Evolutionary conservation across 176 grass and related monocot species (phyloP), one percentile per base, ranked within the genome.

Genomic region (Carex littledalei): DNA sequence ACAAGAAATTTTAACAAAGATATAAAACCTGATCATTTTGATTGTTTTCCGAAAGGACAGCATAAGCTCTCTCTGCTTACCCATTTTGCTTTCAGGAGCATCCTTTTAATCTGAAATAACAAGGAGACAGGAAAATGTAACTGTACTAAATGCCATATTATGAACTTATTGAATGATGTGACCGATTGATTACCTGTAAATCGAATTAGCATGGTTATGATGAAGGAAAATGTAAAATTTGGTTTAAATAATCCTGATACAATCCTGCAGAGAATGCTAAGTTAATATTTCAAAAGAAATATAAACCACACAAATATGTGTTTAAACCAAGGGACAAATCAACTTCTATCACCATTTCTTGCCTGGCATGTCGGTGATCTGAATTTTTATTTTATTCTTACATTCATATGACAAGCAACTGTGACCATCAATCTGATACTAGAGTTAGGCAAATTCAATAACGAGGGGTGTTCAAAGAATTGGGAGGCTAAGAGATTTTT

Each of bases 21-120:
- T 53, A 78, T 2, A 8, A 35, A 91, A 98, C 93, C 91, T 98
- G 96, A 90, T 98, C 93, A 86, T 92, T 88, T 65, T 93, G 93
- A 70, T 84, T 95, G 37, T 69, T 86, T 84, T 95, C 93, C 58
- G 94, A 71, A 65, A 99, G 86, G 57, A 86, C 64, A 20, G 90
- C 87, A 59, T 95, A 99, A 32, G 87, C 87, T 85, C 89, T 94
- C 90, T 99, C 89, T 85, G 92, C 94, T 78, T 85, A 86, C 86
- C 76, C 83, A 88, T 75, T 89, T 90, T 7, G 94, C 90, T 91
- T 97, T 92, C 82, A 90, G 89, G 13, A 97, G 79, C 79, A 97
- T 8, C 67, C 96, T 86, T 94, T 88, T 77, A 31, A 39, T 85
- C 74, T 84, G 87, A 65, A 89, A 52, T 37, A 71, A 65, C 68